A percentile compares a stretch with the other conserved stretches of the same genome.
Evolutionary conservation across 1,284 basidiomycete species (phyloP).

Genomic region (Puccinia triticina): DNA sequence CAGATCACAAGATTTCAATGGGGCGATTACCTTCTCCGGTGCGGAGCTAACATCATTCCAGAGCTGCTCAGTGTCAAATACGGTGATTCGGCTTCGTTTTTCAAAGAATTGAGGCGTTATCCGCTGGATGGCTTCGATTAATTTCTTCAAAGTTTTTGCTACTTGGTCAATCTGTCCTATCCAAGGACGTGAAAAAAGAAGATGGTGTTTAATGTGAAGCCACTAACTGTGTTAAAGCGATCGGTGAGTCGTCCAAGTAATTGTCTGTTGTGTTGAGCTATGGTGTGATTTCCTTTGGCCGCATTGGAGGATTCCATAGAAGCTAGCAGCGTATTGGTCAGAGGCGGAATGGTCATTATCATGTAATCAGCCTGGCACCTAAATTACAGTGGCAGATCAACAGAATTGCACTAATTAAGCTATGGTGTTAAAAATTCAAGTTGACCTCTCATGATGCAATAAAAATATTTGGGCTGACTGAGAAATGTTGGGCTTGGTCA

Average conservation of each 20-base stretch:
- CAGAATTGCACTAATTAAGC: neutral
- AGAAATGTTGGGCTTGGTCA: conserved; percentile 13
- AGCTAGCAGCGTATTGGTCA: conserved; percentile 13
- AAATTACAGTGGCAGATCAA: neutral
- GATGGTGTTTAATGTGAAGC: neutral
- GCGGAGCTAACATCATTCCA: conserved; percentile 27
- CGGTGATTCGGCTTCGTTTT: neutral
- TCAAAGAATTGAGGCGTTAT: neutral
- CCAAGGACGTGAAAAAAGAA: neutral
- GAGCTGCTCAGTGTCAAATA: conserved; percentile 28
- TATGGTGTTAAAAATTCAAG: too few relatives aligned
- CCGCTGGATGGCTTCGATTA: neutral
- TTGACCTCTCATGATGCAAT: too few relatives aligned
- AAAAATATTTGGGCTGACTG: neutral
- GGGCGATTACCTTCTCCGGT: conserved; percentile 13
- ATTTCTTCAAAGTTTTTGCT: neutral
- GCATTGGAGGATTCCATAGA: neutral
- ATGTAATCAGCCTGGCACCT: conserved; percentile 28
- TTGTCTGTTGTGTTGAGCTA: neutral
- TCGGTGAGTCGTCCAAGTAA: neutral
- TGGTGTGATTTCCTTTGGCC: neutral
- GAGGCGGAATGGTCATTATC: conserved; percentile 22
- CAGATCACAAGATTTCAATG: neutral
- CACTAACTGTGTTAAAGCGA: conserved; percentile 20
- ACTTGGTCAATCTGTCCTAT: neutral